phyloP scores from a whole-genome alignment of 2,329 filamentous ascomycete species.

The Fusarium zealandicum region DNA sequence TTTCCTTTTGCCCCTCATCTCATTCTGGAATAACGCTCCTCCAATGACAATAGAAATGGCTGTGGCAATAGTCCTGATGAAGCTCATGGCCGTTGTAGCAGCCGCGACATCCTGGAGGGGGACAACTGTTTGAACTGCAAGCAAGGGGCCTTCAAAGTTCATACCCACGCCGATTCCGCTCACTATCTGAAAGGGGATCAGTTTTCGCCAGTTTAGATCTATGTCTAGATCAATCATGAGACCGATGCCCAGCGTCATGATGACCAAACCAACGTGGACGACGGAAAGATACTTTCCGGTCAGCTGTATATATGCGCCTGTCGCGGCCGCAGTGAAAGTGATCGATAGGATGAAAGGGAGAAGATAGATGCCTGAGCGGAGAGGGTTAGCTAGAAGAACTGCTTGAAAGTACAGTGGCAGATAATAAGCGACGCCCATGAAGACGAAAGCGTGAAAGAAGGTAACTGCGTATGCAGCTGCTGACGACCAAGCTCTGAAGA shows the following conservation, averaged over 20 bases:
- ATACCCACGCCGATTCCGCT: slow-evolving; percentile 67
- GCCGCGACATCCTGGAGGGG: slow-evolving; percentile 66
- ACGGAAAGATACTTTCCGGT: slow-evolving; percentile 65
- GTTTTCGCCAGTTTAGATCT: slow-evolving; percentile 54
- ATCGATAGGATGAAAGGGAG: slow-evolving; percentile 66
- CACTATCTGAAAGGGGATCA: slow-evolving; percentile 64
- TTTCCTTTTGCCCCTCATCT: slow-evolving; percentile 60
- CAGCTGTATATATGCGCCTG: slow-evolving; percentile 55
- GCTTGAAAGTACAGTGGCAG: slow-evolving; percentile 78
- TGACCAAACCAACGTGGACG: slow-evolving; percentile 60
- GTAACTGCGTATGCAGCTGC: slow-evolving; percentile 60
- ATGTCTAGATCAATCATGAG: slow-evolving; percentile 63
- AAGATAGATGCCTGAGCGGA: slow-evolving; percentile 67
- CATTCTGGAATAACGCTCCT: slow-evolving; percentile 75
- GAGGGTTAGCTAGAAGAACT: slow-evolving; percentile 65
- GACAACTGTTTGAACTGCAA: slow-evolving; percentile 70
- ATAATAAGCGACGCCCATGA: slow-evolving; percentile 73
- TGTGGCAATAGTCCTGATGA: slow-evolving; percentile 68
- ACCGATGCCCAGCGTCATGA: slow-evolving; percentile 67
- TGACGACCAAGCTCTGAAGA: slow-evolving; percentile 65
- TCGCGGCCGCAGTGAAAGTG: slow-evolving; percentile 51
- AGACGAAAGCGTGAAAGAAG: slow-evolving; percentile 61
- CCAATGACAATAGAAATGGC: slow-evolving; percentile 72
- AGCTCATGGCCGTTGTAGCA: slow-evolving; percentile 68
- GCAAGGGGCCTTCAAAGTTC: slow-evolving; percentile 68